Evolutionary conservation across 176 grass and related monocot genomes (phyloP), one percentile per base, ranked within the genome.

Genomic region (Secale cereale): DNA sequence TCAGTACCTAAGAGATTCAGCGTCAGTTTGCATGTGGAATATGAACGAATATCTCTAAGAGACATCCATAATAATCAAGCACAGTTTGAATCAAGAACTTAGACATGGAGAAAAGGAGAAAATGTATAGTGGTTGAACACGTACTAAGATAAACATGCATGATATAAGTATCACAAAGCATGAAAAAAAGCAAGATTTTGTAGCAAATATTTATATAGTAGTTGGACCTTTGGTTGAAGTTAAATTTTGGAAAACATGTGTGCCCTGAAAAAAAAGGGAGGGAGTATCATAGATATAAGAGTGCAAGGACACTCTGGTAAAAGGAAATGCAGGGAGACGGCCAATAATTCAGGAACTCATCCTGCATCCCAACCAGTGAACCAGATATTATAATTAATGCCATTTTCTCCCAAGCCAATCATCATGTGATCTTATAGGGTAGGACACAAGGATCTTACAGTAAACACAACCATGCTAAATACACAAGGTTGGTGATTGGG

Each of bases 1-100:
- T 96, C 94, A 3, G 90, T 94, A 59, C 91, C 97, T 99, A 80
- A 66, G 88, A 76, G 76, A 83, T 77, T 17, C 15, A 65, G 65
- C 14, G 29, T 85, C 39, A 87, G 81, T 54, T 54, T 76, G 43
- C 30, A 85, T 52, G 81, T 70, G 74, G 43, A 86, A 56, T 59
- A 81, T 48, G 2, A 65, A 43, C 57, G 29, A 80, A 45, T 65
- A 73, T 59, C 3, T 65, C 33, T 65, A 81, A 31, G 69, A 52
- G 52, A 67, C 28, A 75, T 2, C 27, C 41, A 54, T 29, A 70
- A 94, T 27, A 70, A 41, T 65, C 40, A 46, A 69, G 15, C 59
- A 52, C 20, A 81, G 64, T 48, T 84, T 63, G 25, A 31, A 85
- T 75, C 31, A 80, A 75, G 43, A 70, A 79, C 27, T 39, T 73